Conservation (phyloP, 176 grass and related monocot species). For the Cenchrus americanus region DNA sequence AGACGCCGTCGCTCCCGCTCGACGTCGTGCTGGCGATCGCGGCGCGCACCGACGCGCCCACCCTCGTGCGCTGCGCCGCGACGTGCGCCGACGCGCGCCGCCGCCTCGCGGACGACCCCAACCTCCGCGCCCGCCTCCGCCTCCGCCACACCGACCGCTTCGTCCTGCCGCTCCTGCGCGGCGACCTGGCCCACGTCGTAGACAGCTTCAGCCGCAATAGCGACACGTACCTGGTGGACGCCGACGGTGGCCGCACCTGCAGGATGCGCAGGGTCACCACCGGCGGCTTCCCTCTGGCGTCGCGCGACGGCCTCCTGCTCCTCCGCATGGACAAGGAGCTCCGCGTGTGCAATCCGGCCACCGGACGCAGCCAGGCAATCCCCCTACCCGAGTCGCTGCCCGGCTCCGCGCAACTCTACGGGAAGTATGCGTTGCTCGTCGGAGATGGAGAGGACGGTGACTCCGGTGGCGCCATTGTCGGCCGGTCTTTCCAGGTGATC, state of each 20-base stretch:
- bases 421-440: background rate
- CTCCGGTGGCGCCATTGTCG: too few relatives aligned
- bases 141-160: background rate
- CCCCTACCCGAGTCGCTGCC: background rate
- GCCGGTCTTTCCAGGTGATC: background rate
- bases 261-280: background rate
- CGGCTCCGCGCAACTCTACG: too few relatives aligned
- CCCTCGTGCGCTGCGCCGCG: constrained; percentile 22
- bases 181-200: background rate
- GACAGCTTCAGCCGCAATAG: too few relatives aligned
- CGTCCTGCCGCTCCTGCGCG: constrained; percentile 2
- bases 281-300: background rate
- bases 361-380: background rate
- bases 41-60: background rate
- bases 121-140: too few relatives aligned
- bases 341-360: background rate
- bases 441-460: background rate
- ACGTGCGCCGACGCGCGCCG: background rate
- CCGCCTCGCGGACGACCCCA: background rate
- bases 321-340: background rate
- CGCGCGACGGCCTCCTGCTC: background rate
- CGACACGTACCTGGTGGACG: background rate
- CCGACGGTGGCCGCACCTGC: too few relatives aligned
- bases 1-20: background rate
- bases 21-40: constrained; percentile 16